Percentiles rank a stretch among this genome's conserved stretches.
Evolutionary conservation across 2,329 filamentous ascomycete genomes (phyloP).

Genomic region (Venturia pyrina): DNA sequence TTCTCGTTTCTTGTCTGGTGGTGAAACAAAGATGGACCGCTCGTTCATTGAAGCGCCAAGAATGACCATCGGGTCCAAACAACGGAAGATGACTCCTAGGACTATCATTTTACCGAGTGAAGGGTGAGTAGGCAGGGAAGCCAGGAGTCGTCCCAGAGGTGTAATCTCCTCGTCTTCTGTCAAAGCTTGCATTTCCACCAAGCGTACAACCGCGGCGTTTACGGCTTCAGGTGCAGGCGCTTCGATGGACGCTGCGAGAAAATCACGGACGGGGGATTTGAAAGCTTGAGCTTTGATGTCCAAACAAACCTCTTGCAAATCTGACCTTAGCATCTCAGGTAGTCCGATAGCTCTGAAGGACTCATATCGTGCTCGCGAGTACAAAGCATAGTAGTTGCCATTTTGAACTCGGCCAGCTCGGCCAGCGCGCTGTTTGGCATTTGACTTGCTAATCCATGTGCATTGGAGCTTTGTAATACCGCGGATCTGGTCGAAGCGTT

Average conservation of each 20-base stretch:
- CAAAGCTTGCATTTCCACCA: slow-evolving; percentile 35
- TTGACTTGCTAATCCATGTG: slow-evolving; percentile 39
- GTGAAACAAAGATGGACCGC: slow-evolving; percentile 15
- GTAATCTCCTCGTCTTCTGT: slow-evolving; percentile 35
- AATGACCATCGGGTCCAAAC: slow-evolving; percentile 41
- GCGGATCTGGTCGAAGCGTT: slow-evolving; percentile 24
- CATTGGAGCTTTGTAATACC: slow-evolving; percentile 31
- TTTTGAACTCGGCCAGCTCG: slow-evolving; percentile 39
- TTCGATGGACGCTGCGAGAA: slow-evolving; percentile 6
- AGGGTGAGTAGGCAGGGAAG: slow-evolving; percentile 24
- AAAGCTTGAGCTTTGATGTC: slow-evolving; percentile 12
- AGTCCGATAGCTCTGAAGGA: slow-evolving; percentile 26
- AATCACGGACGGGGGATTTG: background rate
- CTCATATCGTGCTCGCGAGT: slow-evolving; percentile 27
- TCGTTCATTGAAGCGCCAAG: slow-evolving; percentile 25
- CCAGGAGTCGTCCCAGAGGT: slow-evolving; percentile 33
- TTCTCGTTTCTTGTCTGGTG: slow-evolving; percentile 20
- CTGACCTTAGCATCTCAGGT: background rate
- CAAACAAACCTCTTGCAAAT: slow-evolving; percentile 18
- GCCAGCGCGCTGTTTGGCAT: slow-evolving; percentile 39
- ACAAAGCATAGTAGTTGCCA: slow-evolving; percentile 41
- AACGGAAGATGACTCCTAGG: slow-evolving; percentile 41
- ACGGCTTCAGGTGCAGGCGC: slow-evolving; percentile 2
- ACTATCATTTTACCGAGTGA: slow-evolving; percentile 39
- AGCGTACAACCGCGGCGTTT: slow-evolving; percentile 25